These are phyloP conservation scores for Aspergillus texensis DNA, from an alignment of 2,329 filamentous ascomycete genomes.

Conservation along the genomic window DNA sequence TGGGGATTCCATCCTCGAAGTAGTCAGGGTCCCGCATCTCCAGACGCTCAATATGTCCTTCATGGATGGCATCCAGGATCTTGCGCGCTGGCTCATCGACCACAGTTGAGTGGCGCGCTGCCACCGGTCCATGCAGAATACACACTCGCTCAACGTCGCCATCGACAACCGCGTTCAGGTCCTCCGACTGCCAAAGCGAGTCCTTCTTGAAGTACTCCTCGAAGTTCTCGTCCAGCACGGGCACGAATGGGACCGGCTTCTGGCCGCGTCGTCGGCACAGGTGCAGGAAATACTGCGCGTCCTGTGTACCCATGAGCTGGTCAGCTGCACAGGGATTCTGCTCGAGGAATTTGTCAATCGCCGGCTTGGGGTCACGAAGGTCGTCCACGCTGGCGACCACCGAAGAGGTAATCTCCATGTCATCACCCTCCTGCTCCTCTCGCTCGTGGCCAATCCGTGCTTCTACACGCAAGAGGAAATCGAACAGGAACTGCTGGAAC, in stretches of 20 bases:
- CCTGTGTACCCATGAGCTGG: conserved; percentile 96
- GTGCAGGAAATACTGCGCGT: conserved; percentile 94
- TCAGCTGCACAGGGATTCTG: conserved; percentile 83
- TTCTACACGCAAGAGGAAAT: conserved; percentile 95
- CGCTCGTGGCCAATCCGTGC: conserved; percentile 81
- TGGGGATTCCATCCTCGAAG: conserved; percentile 78
- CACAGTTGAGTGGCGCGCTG: conserved; percentile 84
- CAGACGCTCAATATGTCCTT: conserved; percentile 79
- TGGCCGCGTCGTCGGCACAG: conserved; percentile 89
- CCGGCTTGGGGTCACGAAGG: conserved; percentile 76
- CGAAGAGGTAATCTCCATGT: conserved; percentile 55
- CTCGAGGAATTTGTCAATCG: conserved; percentile 76
- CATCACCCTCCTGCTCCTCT: conserved; percentile 32
- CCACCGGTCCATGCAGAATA: conserved; percentile 95
- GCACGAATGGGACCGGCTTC: conserved; percentile 96
- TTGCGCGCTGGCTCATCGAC: conserved; percentile 94
- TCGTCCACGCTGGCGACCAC: conserved; percentile 87
- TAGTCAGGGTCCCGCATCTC: conserved; percentile 59
- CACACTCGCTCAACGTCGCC: conserved; percentile 96
- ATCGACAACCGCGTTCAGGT: conserved; percentile 89
- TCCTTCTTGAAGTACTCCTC: conserved; percentile 99
- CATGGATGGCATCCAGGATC: conserved; percentile 88
- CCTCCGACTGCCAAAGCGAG: conserved; percentile 98
- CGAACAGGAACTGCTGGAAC: conserved; percentile 79
- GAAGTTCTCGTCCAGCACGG: conserved; percentile 90